phyloP scores from a whole-genome alignment of 129 eudicot genomes.

The Lactuca saligna region DNA sequence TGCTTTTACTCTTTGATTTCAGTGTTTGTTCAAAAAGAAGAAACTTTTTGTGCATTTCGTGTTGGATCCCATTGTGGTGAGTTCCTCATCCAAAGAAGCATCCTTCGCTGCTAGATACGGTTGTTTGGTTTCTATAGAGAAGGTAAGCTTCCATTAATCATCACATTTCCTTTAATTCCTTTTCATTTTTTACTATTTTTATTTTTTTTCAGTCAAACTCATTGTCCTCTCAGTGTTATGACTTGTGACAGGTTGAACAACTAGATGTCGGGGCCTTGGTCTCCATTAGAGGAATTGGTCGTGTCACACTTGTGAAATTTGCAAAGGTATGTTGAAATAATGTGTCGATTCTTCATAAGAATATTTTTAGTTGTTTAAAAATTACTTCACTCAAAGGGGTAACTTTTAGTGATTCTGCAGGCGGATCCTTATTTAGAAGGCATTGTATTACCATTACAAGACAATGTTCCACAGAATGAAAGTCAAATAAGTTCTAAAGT shows the following conservation, averaged over 20 bases:
- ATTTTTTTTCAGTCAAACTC: slow-evolving; percentile 26
- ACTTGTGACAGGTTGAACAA: slow-evolving; percentile 63
- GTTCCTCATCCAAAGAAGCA: slow-evolving; percentile 50
- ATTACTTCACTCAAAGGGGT: not conserved
- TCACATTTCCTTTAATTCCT: not conserved
- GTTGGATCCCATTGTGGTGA: slow-evolving; percentile 59
- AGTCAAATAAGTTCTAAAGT: slow-evolving; percentile 44
- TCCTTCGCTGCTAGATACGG: slow-evolving; percentile 73
- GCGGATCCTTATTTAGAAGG: slow-evolving; percentile 70
- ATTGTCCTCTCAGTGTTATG: slow-evolving; percentile 27
- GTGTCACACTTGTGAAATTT: slow-evolving; percentile 59
- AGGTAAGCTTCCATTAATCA: slow-evolving; percentile 44
- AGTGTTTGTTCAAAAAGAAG: slow-evolving; percentile 56
- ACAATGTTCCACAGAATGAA: slow-evolving; percentile 34
- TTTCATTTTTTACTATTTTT: not conserved
- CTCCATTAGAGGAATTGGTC: slow-evolving; percentile 70
- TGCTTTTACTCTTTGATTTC: slow-evolving; percentile 5
- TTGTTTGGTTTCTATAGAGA: slow-evolving; percentile 69
- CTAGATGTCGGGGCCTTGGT: slow-evolving; percentile 77
- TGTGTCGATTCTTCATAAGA: not conserved
- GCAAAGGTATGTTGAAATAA: slow-evolving; percentile 40
- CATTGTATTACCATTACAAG: slow-evolving; percentile 57
- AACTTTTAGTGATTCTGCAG: slow-evolving; percentile 43
- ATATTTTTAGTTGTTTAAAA: not conserved
- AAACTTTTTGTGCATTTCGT: slow-evolving; percentile 73